Percentiles rank a stretch among this genome's conserved stretches.
Evolutionary conservation across 129 eudicot species (phyloP).

Genomic region (Flaveria robusta): DNA sequence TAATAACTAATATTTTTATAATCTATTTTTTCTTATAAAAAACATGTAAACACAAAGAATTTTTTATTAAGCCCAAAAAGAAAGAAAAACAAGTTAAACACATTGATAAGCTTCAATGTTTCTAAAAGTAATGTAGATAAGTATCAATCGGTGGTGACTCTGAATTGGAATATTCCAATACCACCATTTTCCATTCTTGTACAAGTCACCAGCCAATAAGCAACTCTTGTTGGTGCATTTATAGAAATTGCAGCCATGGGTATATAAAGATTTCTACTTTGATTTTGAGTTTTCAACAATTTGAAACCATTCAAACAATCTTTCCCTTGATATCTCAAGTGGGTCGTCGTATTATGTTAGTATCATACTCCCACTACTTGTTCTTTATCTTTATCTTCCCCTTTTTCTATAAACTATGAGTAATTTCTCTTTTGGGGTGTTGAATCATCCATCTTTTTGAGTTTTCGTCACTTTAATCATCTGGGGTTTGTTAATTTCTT

Average conservation of each 20-base stretch:
- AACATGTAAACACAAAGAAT: no score
- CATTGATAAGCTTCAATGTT: no score
- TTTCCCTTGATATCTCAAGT: background rate
- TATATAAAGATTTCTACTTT: background rate
- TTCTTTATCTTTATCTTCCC: background rate
- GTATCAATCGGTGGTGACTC: background rate
- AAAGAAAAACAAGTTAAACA: no score
- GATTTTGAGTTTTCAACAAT: background rate
- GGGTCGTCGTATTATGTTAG: slow-evolving; percentile 28
- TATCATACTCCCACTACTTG: slow-evolving; percentile 35
- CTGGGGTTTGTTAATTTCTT: slow-evolving; percentile 10
- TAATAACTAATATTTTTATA: no score
- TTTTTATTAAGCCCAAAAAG: no score
- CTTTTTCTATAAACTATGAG: background rate
- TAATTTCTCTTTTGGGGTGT: no score
- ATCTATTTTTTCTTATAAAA: no score
- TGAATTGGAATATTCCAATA: background rate
- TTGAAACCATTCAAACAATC: no score
- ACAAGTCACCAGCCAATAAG: background rate
- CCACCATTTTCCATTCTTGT: background rate
- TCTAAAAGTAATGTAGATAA: background rate
- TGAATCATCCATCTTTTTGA: no score
- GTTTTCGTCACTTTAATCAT: no score
- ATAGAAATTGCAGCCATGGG: no score
- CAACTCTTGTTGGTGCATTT: no score